A percentile compares a stretch with the other conserved stretches of the same genome.
Conservation (phyloP, 2,329 filamentous ascomycete genomes). For the Leptosphaerulina australis region DNA sequence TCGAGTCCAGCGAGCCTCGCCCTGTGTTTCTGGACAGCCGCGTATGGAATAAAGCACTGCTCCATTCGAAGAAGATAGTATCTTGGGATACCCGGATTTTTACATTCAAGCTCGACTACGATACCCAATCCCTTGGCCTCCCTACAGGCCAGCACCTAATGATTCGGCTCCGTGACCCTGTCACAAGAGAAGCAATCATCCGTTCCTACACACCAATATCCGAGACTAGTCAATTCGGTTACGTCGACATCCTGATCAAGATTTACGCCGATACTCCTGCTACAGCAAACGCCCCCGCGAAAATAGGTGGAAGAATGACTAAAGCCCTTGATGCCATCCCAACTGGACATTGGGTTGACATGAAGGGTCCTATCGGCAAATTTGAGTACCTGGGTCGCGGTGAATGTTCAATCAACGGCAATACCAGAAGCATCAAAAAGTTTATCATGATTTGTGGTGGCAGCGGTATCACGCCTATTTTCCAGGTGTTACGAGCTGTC, state of each 20-base stretch:
- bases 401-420: conserved; percentile 64
- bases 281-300: conserved; percentile 49
- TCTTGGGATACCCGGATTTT: conserved; percentile 84
- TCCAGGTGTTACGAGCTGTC: conserved; percentile 78
- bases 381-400: conserved; percentile 79
- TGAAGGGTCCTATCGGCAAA: conserved; percentile 79
- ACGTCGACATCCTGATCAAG: conserved; percentile 79
- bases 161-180: conserved; percentile 77
- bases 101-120: conserved; percentile 76
- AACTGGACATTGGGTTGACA: conserved; percentile 74
- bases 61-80: conserved; percentile 70
- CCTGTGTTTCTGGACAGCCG: conserved; percentile 73
- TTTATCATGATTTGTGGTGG: conserved; percentile 90
- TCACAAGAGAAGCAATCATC: conserved; percentile 74
- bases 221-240: conserved; percentile 64
- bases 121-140: conserved; percentile 72
- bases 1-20: conserved; percentile 55
- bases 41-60: conserved; percentile 73
- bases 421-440: conserved; percentile 62
- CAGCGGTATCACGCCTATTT: conserved; percentile 91
- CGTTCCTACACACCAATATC: conserved; percentile 88
- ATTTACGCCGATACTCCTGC: conserved; percentile 70
- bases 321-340: conserved; percentile 75
- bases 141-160: conserved; percentile 87
- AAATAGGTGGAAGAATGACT: conserved; percentile 79